Percentiles rank a stretch among this genome's conserved stretches.
These are phyloP conservation scores for Lactarius tabidus DNA, from an alignment of 768 basidiomycete genomes.

Conservation along the genomic window DNA sequence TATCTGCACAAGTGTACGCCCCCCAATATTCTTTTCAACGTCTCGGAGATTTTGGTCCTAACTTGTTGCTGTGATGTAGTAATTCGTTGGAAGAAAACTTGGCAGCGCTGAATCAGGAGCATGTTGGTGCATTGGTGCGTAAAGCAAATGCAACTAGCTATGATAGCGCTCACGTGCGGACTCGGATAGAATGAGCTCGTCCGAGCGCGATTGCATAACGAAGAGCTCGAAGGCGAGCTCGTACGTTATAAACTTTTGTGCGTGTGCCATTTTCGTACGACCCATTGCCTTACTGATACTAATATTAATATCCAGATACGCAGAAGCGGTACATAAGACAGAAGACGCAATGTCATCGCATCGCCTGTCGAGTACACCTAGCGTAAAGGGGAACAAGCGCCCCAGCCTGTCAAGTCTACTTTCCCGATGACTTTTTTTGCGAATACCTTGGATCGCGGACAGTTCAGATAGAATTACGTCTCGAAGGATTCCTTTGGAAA, in stretches of 20 bases:
- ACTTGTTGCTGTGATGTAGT: slow-evolving; percentile 38
- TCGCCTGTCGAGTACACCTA: slow-evolving; percentile 34
- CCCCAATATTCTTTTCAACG: not conserved
- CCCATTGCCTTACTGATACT: not conserved
- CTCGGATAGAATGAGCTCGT: slow-evolving; percentile 92
- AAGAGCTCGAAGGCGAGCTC: slow-evolving; percentile 90
- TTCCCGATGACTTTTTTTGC: slow-evolving; percentile 15
- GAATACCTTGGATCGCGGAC: not conserved
- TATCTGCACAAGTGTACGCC: slow-evolving; percentile 77
- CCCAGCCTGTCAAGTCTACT: slow-evolving; percentile 24
- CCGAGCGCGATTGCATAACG: slow-evolving; percentile 79
- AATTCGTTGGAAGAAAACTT: slow-evolving; percentile 76
- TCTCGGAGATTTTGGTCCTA: not conserved
- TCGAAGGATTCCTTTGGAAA: not conserved
- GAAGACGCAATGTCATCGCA: slow-evolving; percentile 48
- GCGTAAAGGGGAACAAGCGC: slow-evolving; percentile 30
- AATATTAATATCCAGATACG: slow-evolving; percentile 38
- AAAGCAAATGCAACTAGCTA: not conserved
- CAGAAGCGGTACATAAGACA: slow-evolving; percentile 50
- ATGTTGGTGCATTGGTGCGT: slow-evolving; percentile 66
- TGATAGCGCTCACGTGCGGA: slow-evolving; percentile 30
- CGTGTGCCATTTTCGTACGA: slow-evolving; percentile 31
- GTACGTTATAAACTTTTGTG: slow-evolving; percentile 92
- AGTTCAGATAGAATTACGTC: not conserved
- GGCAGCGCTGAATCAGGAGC: slow-evolving; percentile 77